These are phyloP conservation scores for Entonaema liquescens DNA, from an alignment of 495 filamentous ascomycete genomes.

Conservation along the genomic window DNA sequence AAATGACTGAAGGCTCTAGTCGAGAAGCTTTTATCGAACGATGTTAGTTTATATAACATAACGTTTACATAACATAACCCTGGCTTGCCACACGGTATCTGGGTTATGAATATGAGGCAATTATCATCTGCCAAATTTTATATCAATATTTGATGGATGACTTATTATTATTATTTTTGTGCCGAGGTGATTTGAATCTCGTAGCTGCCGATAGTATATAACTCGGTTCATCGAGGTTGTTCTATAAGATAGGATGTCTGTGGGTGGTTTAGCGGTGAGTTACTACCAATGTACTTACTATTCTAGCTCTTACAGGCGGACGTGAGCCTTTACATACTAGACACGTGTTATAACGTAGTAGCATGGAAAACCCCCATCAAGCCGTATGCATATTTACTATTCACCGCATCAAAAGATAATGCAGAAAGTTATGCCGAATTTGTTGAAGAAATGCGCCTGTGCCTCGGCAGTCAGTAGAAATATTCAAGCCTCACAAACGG, in stretches of 20 bases:
- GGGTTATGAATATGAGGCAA: not conserved
- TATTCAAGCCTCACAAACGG: not conserved
- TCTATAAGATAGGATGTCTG: too few species aligned
- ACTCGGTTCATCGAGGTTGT: too few species aligned
- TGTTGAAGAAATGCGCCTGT: not conserved
- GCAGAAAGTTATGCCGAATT: not conserved
- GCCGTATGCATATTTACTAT: not conserved
- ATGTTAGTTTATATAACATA: not conserved
- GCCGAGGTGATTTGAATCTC: not conserved
- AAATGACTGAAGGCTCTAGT: not conserved
- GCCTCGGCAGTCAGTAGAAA: not conserved
- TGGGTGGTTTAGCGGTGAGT: not conserved
- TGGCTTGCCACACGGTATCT: not conserved
- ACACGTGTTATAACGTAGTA: not conserved
- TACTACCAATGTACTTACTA: not conserved
- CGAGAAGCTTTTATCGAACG: not conserved
- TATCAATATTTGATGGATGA: not conserved
- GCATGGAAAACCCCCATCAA: not conserved
- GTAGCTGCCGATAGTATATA: not conserved
- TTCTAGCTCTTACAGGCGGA: not conserved
- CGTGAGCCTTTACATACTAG: not conserved
- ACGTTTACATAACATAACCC: not conserved
- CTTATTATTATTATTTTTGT: not conserved
- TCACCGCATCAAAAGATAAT: not conserved
- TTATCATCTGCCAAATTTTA: not conserved